Evolutionary conservation across 192 early-diverging fungal species (phyloP).

Genomic region (Gonapodya prolifera): DNA sequence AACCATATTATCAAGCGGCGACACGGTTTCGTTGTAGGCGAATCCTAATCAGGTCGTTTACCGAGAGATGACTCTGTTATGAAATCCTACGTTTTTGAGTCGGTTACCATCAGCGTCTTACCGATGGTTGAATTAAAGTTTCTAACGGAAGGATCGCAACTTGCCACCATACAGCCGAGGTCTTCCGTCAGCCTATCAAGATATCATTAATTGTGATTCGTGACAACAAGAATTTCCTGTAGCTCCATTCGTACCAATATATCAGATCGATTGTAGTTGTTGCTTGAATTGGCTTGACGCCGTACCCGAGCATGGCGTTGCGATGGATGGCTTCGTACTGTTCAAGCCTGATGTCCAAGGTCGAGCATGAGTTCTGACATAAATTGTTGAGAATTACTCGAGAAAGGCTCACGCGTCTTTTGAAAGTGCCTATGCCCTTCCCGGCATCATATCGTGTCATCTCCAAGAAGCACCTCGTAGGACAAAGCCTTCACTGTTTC

Average conservation of each 20-base stretch:
- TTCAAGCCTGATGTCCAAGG: not conserved
- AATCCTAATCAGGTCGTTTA: too few relatives aligned
- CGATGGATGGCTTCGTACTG: not conserved
- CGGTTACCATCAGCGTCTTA: not conserved
- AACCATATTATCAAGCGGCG: not conserved
- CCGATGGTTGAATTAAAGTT: not conserved
- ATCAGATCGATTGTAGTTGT: not conserved
- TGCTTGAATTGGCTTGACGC: not conserved
- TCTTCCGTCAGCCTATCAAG: not conserved
- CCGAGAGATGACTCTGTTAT: too few relatives aligned
- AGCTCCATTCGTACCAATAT: not conserved
- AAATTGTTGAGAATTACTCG: not conserved
- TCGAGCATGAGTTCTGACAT: not conserved
- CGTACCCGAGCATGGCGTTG: not conserved
- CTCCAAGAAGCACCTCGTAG: not conserved
- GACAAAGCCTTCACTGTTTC: not conserved
- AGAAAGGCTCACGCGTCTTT: not conserved
- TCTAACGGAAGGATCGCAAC: not conserved
- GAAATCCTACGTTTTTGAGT: too few relatives aligned
- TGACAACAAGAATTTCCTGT: not conserved
- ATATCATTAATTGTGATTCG: too few relatives aligned
- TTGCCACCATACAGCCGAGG: not conserved
- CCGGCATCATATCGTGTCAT: not conserved
- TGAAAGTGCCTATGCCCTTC: not conserved
- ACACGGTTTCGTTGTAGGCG: not conserved